Percentiles rank a stretch among this genome's conserved stretches.
These are phyloP conservation scores for Lipomyces sp. DNA, from an alignment of 805 yeast species.

Conservation along the genomic window DNA sequence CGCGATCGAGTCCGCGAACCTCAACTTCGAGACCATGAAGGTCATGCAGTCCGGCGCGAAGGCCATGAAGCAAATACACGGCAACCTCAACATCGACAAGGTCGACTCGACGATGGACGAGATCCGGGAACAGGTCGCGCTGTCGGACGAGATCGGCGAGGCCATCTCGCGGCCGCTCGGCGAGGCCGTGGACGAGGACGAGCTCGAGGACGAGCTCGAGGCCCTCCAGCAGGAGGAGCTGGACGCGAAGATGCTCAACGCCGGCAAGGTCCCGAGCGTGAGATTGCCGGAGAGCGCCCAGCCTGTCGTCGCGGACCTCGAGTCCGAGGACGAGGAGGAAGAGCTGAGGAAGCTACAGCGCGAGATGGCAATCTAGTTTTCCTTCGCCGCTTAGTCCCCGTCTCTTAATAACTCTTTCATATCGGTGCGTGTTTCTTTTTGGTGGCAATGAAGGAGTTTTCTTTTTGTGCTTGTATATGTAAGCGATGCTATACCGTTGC, in stretches of 20 bases:
- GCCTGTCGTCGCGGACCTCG: conserved; percentile 29
- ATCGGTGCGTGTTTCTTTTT: too few species aligned
- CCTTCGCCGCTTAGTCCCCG: background rate
- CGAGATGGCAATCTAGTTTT: conserved; percentile 42
- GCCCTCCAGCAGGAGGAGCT: conserved; percentile 78
- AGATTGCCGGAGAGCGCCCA: conserved; percentile 36
- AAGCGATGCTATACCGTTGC: too few species aligned
- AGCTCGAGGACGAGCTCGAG: conserved; percentile 93
- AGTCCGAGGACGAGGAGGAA: conserved; percentile 40
- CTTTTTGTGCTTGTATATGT: too few species aligned
- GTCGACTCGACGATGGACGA: conserved; percentile 98
- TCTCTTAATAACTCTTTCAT: too few species aligned
- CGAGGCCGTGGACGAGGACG: conserved; percentile 56
- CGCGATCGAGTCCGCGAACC: conserved; percentile 90
- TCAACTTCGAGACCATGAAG: conserved; percentile 96
- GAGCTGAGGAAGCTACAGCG: conserved; percentile 45
- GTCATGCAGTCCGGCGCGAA: conserved; percentile 97
- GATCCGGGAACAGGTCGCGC: conserved; percentile 92
- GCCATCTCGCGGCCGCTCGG: conserved; percentile 95
- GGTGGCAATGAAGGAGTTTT: too few species aligned
- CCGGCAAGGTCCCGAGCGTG: conserved; percentile 29
- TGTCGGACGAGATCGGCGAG: conserved; percentile 91
- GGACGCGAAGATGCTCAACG: conserved; percentile 51
- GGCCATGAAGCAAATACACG: conserved; percentile 95
- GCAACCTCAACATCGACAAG: conserved; percentile 90